These are phyloP conservation scores for Clathrospora elynae DNA, from an alignment of 2,329 filamentous ascomycete species.

Conservation along the genomic window DNA sequence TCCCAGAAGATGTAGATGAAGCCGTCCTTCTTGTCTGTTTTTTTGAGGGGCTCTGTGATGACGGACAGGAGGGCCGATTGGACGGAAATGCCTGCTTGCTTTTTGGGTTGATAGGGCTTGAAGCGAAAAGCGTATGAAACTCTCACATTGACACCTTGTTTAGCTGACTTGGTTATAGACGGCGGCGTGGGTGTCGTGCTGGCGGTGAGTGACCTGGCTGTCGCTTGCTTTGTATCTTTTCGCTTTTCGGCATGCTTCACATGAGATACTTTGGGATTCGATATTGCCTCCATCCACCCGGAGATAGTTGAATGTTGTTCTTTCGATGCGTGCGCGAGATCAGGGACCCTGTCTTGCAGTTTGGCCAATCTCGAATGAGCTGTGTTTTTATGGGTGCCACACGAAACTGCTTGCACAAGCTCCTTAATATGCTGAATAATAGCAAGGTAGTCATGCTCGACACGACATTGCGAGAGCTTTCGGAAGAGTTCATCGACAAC, in stretches of 20 bases:
- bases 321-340: background rate
- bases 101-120: conserved; percentile 1
- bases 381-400: background rate
- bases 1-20: conserved; percentile 28
- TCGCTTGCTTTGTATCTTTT: background rate
- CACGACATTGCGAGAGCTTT: background rate
- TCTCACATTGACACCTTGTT: too few species aligned
- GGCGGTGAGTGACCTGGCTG: background rate
- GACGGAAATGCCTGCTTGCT: background rate
- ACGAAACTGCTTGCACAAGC: conserved; percentile 2
- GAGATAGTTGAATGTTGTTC: background rate
- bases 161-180: background rate
- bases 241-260: background rate
- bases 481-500: background rate
- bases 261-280: background rate
- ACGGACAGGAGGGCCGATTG: background rate
- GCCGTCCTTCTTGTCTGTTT: conserved; percentile 8
- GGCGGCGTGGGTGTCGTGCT: background rate
- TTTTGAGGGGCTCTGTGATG: conserved; percentile 3
- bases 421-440: background rate
- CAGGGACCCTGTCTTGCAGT: background rate
- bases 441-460: background rate
- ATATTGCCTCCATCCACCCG: conserved; percentile 1
- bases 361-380: background rate
- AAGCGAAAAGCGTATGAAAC: background rate